These are phyloP conservation scores for Hymenoscyphus salicellus DNA, from an alignment of 2,329 filamentous ascomycete genomes.

Conservation along the genomic window DNA sequence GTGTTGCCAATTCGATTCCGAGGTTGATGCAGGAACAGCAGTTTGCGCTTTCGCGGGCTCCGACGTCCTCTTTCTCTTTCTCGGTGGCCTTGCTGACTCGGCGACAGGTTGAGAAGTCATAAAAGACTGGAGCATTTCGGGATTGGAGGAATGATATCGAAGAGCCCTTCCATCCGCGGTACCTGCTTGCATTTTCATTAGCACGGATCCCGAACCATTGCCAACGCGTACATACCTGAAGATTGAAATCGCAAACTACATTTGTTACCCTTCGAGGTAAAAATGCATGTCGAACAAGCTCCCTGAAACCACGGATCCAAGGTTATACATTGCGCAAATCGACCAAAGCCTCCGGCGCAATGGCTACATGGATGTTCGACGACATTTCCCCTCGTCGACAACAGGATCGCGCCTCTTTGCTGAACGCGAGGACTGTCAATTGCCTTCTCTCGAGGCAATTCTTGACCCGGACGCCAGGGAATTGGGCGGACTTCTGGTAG, in stretches of 20 bases:
- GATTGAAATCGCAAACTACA: constrained; percentile 27
- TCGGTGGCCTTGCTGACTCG: constrained; percentile 14
- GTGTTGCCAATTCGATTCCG: neutral
- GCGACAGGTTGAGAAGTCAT: constrained; percentile 12
- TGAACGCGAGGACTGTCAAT: constrained; percentile 28
- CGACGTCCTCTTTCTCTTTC: constrained; percentile 23
- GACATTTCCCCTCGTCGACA: constrained; percentile 25
- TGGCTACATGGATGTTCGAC: constrained; percentile 22
- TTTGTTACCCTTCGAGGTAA: constrained; percentile 30
- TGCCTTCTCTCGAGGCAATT: constrained; percentile 26
- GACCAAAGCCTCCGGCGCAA: constrained; percentile 27
- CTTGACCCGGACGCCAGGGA: constrained; percentile 30
- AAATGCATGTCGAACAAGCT: constrained; percentile 30
- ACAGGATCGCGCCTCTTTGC: constrained; percentile 26
- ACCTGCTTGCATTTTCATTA: constrained; percentile 16
- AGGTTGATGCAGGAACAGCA: constrained; percentile 10
- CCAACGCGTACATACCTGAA: constrained; percentile 18
- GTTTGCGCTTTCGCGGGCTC: constrained; percentile 7
- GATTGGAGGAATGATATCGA: constrained; percentile 24
- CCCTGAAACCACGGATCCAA: constrained; percentile 31
- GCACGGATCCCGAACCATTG: neutral
- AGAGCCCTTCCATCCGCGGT: constrained; percentile 25
- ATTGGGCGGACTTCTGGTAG: constrained; percentile 26
- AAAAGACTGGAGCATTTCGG: constrained; percentile 20
- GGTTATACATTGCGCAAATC: constrained; percentile 29